Base-by-base conservation (phyloP, 2,329 filamentous ascomycete species). In the Colletotrichum lini region DNA sequence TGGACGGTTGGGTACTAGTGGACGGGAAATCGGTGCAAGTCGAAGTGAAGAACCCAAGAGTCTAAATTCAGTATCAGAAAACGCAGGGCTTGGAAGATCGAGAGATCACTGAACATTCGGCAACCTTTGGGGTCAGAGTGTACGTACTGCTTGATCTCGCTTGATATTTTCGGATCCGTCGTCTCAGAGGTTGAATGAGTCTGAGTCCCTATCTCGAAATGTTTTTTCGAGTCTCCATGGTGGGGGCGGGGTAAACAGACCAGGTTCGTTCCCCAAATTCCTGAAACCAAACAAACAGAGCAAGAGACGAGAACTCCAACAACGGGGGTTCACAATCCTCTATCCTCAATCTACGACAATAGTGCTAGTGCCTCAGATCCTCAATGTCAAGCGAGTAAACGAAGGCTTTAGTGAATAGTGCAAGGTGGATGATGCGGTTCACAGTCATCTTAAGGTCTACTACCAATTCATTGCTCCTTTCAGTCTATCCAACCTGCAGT, bases 191-290 rank as follows among this genome's bases (percentile, higher is more conserved):
- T 53, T 44, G 49, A 35, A 30, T 52, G n/a, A 42, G 35, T 45
- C 49, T 44, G 56, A 18, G 13, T 45, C 60, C 50, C 49, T 42
- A 49, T 63, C 49, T 44, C 47, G 47, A 72, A 72, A 69, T 72
- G 65, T 72, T 72, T 72, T 38, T 72, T 72, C 53, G 53, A 68
- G 65, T 64, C n/a, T 57, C 21, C 47, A 52, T 72, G 69, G 69
- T 72, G 69, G 69, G 65, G 69, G 69, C 65, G 69, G 69, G 69
- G 69, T 72, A 72, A 10, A 64, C 18, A 4, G 38, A 47, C 67
- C 21, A 54, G 65, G 69, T 72, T 72, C 59, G 69, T 72, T 72
- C 59, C 47, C 59, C 59, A 69, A 69, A 21, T 18, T 30, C 15
- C 13, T 35, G 45, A 26, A 61, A 42, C 45, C 15, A 61, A 38